These are phyloP conservation scores for Rubia tinctorum DNA, from an alignment of 305 asterid genomes.

Conservation along the genomic window DNA sequence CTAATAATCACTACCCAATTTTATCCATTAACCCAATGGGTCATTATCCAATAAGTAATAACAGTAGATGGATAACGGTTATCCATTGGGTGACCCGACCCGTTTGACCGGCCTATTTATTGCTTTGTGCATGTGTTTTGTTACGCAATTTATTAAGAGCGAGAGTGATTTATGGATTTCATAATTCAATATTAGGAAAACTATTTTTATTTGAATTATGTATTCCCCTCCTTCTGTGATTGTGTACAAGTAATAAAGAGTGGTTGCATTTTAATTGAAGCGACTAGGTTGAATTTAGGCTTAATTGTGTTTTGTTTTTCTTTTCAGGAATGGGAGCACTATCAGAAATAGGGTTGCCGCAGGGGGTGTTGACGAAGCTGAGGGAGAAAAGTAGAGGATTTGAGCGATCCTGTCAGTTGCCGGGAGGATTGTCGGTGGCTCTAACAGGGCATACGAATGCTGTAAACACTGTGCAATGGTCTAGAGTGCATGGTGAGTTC, in stretches of 20 bases:
- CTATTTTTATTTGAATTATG: background rate
- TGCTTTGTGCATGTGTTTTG: background rate
- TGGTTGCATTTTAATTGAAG: background rate
- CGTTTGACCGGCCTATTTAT: too few relatives aligned
- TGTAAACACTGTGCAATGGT: conserved; percentile 82
- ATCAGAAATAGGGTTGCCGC: conserved; percentile 56
- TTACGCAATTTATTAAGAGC: background rate
- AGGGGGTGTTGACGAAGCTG: conserved; percentile 39
- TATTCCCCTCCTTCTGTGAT: too few relatives aligned
- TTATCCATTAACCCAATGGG: too few relatives aligned
- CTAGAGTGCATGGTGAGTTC: conserved; percentile 60
- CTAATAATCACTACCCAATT: too few relatives aligned
- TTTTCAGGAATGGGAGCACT: conserved; percentile 54
- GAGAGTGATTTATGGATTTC: background rate
- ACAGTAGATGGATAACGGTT: too few relatives aligned
- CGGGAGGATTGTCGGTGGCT: conserved; percentile 39
- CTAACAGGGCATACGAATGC: conserved; percentile 71
- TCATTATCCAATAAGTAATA: too few relatives aligned
- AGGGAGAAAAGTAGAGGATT: conserved; percentile 38
- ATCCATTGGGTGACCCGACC: too few relatives aligned
- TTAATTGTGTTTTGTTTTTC: conserved; percentile 1
- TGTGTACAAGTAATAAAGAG: too few relatives aligned
- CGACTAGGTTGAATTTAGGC: background rate
- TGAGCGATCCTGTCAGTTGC: conserved; percentile 25
- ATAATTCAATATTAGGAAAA: background rate